phyloP scores from a whole-genome alignment of 352 stramenopile genomes.

The Phytopythium helicoides region DNA sequence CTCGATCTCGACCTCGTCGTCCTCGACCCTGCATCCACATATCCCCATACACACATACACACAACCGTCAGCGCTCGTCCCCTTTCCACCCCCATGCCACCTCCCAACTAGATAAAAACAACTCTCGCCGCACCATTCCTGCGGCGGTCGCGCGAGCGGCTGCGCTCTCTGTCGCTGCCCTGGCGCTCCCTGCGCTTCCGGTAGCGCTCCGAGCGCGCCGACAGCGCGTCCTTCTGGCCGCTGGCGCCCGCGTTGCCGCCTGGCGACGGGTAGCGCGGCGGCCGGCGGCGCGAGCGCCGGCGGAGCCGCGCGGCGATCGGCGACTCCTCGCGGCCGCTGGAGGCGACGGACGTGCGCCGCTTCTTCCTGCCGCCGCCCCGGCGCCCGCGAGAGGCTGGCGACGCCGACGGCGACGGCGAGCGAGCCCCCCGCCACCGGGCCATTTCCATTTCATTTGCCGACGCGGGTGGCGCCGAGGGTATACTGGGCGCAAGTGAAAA shows the following conservation, averaged over 20 bases:
- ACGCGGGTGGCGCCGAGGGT: no score
- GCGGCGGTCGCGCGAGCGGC: constrained; percentile 3
- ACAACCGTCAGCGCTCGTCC: not conserved
- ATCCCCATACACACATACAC: not conserved
- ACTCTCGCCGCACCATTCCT: not conserved
- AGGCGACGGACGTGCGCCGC: constrained; percentile 1
- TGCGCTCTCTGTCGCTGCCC: constrained; percentile 3
- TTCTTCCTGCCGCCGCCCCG: not conserved
- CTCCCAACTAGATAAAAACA: not conserved
- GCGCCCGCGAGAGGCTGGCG: not conserved
- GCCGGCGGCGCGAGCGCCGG: constrained; percentile 2
- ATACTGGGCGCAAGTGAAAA: constrained; percentile 8
- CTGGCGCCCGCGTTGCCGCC: not conserved
- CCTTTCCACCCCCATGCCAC: not conserved
- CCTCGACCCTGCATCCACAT: not conserved
- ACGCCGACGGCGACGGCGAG: not conserved
- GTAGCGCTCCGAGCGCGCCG: constrained; percentile 8
- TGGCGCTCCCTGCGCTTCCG: constrained; percentile 5
- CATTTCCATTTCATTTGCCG: no score
- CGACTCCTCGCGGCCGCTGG: not conserved
- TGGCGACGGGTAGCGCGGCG: not conserved
- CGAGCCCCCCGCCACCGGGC: constrained; percentile 1
- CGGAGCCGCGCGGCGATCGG: constrained; percentile 6
- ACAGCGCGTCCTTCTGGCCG: not conserved
- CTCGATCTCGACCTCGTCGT: constrained; percentile 3